phyloP scores from a whole-genome alignment of 805 yeast genomes.

The Hanseniaspora hatyaiensis region DNA sequence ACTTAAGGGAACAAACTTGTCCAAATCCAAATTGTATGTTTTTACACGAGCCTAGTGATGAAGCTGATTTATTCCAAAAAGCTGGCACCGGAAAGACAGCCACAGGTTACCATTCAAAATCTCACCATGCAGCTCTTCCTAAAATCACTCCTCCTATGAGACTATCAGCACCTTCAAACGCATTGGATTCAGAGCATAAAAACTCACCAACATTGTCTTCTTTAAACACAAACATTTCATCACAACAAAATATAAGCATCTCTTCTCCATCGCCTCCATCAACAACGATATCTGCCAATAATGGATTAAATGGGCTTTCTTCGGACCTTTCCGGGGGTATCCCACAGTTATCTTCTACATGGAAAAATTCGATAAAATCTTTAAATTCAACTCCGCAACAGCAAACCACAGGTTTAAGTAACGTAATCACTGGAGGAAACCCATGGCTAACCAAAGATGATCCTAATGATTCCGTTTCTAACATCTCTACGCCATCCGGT shows the following conservation, averaged over 20 bases:
- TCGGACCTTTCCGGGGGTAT: background rate
- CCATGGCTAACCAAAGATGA: constrained; percentile 8
- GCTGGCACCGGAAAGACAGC: background rate
- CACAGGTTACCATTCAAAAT: constrained; percentile 15
- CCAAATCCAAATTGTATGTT: constrained; percentile 99
- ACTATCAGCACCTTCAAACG: constrained; percentile 31
- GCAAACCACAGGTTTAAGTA: constrained; percentile 1
- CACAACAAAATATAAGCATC: too few species aligned
- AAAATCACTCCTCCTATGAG: constrained; percentile 18
- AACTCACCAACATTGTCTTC: constrained; percentile 19
- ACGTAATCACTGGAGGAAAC: constrained; percentile 9
- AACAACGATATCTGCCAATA: background rate
- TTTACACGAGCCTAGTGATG: constrained; percentile 98
- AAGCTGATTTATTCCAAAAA: constrained; percentile 91
- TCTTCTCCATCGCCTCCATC: background rate
- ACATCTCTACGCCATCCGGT: constrained; percentile 18
- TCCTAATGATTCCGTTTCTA: background rate
- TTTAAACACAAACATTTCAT: background rate
- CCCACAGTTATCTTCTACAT: constrained; percentile 1
- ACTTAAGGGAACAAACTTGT: constrained; percentile 86
- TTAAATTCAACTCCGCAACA: constrained; percentile 1
- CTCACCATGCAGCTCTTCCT: constrained; percentile 46
- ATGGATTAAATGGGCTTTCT: background rate
- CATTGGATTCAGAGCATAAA: constrained; percentile 28
- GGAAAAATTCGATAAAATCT: constrained; percentile 8